phyloP scores from a whole-genome alignment of 257 asterid genomes.

The Lantana camara region DNA sequence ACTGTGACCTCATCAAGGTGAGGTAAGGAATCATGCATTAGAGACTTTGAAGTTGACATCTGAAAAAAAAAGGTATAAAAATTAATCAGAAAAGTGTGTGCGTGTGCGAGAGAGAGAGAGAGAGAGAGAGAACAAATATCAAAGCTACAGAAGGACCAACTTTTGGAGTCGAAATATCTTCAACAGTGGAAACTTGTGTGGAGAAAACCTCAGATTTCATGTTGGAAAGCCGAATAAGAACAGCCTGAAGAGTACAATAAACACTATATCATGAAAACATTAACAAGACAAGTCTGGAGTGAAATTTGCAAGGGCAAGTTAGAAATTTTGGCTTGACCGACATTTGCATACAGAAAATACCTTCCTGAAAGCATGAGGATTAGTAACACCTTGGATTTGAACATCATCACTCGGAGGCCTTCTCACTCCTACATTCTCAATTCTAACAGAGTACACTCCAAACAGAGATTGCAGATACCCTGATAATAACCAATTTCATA shows the following conservation, averaged over 20 bases:
- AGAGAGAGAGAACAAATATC: slow-evolving; percentile 44
- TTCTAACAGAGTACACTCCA: slow-evolving; percentile 68
- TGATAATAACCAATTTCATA: slow-evolving; percentile 31
- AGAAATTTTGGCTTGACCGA: background rate
- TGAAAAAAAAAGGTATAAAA: slow-evolving; percentile 30
- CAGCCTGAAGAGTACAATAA: slow-evolving; percentile 53
- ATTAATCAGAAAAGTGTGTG: background rate
- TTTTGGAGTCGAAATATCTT: slow-evolving; percentile 43
- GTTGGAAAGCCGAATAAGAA: slow-evolving; percentile 52
- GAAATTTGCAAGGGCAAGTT: background rate
- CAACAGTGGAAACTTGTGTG: slow-evolving; percentile 44
- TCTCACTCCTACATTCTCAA: slow-evolving; percentile 72
- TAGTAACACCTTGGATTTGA: slow-evolving; percentile 63
- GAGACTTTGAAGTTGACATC: slow-evolving; percentile 53
- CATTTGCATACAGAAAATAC: slow-evolving; percentile 31
- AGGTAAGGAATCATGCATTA: slow-evolving; percentile 36
- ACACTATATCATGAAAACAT: background rate
- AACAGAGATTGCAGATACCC: slow-evolving; percentile 70
- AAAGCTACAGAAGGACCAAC: slow-evolving; percentile 42
- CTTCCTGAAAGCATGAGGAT: slow-evolving; percentile 77
- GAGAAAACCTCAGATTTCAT: slow-evolving; percentile 47
- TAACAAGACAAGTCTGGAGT: background rate
- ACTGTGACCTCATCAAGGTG: slow-evolving; percentile 48
- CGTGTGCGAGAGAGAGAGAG: background rate
- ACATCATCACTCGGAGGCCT: slow-evolving; percentile 80